A percentile compares a stretch with the other conserved stretches of the same genome.
These are phyloP conservation scores for Boeremia exigua DNA, from an alignment of 2,329 filamentous ascomycete species.

Conservation along the genomic window DNA sequence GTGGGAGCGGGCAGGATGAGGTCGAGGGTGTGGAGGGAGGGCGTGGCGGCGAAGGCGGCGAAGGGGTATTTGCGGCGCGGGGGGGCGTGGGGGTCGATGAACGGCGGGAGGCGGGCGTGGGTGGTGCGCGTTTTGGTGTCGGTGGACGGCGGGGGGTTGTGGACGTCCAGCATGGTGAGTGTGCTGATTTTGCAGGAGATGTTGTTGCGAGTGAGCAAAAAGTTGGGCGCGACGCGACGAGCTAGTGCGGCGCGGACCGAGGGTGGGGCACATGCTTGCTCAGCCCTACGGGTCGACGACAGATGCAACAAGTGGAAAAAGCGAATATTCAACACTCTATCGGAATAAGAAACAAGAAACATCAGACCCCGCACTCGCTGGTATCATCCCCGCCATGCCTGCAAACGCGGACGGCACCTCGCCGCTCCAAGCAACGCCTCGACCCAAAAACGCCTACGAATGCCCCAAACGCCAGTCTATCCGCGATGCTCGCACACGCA, in stretches of 20 bases:
- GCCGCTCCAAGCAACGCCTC: too few species aligned
- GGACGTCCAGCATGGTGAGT: conserved; percentile 38
- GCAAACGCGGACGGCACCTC: too few species aligned
- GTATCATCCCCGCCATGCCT: too few species aligned
- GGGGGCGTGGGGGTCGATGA: conserved; percentile 67
- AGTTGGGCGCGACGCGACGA: neutral
- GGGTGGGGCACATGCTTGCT: conserved; percentile 5
- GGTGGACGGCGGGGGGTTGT: conserved; percentile 39
- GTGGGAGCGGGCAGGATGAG: conserved; percentile 73
- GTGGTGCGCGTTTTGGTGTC: conserved; percentile 75
- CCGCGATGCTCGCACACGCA: too few species aligned
- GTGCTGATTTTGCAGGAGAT: neutral
- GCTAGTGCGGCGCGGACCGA: conserved; percentile 11
- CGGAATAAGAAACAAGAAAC: neutral
- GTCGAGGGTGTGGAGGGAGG: conserved; percentile 74
- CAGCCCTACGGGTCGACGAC: neutral
- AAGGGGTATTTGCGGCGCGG: conserved; percentile 76
- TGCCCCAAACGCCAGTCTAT: too few species aligned
- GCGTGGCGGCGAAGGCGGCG: conserved; percentile 67
- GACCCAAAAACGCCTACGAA: too few species aligned
- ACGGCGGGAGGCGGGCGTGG: conserved; percentile 68
- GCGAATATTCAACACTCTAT: neutral
- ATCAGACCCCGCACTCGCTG: too few species aligned
- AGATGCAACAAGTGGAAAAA: neutral
- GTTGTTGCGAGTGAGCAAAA: neutral